Conservation (phyloP, 148 eudicot species). For the Heliamphora exappendiculata region DNA sequence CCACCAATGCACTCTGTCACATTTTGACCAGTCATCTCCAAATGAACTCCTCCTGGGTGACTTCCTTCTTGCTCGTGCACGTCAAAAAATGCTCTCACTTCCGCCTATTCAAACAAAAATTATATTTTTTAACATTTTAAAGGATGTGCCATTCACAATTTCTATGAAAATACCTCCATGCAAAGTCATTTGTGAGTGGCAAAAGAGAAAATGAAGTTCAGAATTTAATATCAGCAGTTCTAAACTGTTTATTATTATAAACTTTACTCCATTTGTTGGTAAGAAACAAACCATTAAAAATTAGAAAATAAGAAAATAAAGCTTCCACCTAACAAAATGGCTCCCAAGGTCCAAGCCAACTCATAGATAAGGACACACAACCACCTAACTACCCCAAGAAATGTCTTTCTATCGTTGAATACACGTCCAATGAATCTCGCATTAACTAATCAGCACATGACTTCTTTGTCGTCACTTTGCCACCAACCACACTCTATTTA, state of each 20-base stretch:
- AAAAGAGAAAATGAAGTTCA: neutral
- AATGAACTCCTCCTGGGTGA: conserved; percentile 53
- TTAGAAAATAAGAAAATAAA: no score
- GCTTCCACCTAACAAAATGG: neutral
- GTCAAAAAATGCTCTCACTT: conserved; percentile 57
- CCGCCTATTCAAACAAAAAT: conserved; percentile 27
- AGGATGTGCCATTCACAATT: no score
- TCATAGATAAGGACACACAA: conserved; percentile 18
- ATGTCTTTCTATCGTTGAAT: neutral
- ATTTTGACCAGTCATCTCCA: conserved; percentile 62
- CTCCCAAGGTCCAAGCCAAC: conserved; percentile 3
- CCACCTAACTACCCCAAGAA: conserved; percentile 7
- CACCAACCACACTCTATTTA: conserved; percentile 15
- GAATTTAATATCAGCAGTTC: no score
- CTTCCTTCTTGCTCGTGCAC: conserved; percentile 71
- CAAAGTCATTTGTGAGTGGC: neutral
- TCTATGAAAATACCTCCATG: neutral
- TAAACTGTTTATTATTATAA: no score
- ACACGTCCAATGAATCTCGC: neutral
- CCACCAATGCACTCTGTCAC: conserved; percentile 66
- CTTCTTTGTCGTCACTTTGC: neutral
- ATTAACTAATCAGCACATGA: neutral
- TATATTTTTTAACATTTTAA: neutral
- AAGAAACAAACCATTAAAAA: no score
- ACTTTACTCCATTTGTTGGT: no score